Base-by-base conservation (phyloP, 306 rosid species). In the Prunus salicina region DNA sequence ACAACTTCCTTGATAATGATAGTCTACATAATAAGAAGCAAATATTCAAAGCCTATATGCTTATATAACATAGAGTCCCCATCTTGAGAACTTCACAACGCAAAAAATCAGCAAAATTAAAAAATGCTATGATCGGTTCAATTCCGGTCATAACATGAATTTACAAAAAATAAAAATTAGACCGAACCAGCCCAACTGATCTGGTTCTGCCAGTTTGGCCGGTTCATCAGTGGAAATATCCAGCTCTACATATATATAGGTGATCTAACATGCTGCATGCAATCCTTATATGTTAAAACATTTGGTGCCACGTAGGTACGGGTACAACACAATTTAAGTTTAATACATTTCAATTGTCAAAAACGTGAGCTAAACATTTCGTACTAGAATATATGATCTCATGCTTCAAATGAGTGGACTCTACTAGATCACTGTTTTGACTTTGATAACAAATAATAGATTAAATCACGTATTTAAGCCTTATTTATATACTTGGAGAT, bases 331-430 rank as follows among this genome's bases (percentile, higher is more conserved):
- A 15, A 62, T 1, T 13, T 28, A 13, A 25, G 66, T 28, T 25
- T 16, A 27, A 62, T 62, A 62, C 7, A 16, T 34, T 64, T 64
- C 15, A 64, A 64, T 64, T 64, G 47, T 3, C 9, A 24, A 45
- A 32, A 53, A 53, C 56, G 20, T 67, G 6, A 32, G 18, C 52
- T 18, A 30, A 57, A 63, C 20, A 19, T 67, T 72, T 16, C 72
- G 2, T 53, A 19, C 30, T 19, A 32, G 18, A 30, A 57, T 19
- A 67, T 28, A 41, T 76, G 74, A 79, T 76, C 76, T 30, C 73
- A 66, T 66, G 72, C 69, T 67, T 72, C 64, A 72, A 72, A 79
- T 60, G 20, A 56, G 63, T 75, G 71, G 86, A 83, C 80, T 75
- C 70, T 71, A 64, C 64, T 64, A 69, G 47, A 76, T 75, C 76